Evolutionary conservation across 2,329 filamentous ascomycete genomes (phyloP), one percentile per base, ranked within the genome.

Genomic region (Calonectria pseudoreteaudii): DNA sequence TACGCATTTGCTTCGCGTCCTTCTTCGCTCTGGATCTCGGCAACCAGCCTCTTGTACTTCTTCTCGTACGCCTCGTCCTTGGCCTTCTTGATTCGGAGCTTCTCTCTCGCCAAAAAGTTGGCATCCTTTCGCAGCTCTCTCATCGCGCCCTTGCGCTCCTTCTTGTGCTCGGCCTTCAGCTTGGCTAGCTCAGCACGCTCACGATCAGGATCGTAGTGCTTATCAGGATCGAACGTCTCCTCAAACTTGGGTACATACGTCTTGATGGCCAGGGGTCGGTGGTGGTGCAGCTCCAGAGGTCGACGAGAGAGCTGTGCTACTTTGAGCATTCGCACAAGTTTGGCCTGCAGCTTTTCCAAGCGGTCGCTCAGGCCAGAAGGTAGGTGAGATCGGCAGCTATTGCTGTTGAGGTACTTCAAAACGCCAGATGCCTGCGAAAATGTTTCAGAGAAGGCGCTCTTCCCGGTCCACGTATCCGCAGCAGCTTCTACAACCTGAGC

Each of bases 21-120:
- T 85, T 98, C 97, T 86, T 98, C 94, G 78, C 94, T 95, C 87
- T 99, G 96, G 80, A 99, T 98, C 90, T 98, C 96, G 13, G 96
- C 94, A 79, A 98, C 92, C 74, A 99, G 88, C 77, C 94, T 91
- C 89, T 94, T 94, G 88, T 96, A 98, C 90, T 98, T 98, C 89
- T 94, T 94, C 89, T 98, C 96, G 88, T 99, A 98, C 77, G 94
- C 95, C 72, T 91, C 92, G 88, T 98, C 97, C 87, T 92, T 93
- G 87, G 94, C 94, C 90, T 96, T 98, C 92, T 98, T 98, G 88
- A 97, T 90, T 80, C 92, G 91, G 81, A 99, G 88, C 85, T 94
- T 94, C 90, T 98, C 96, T 79, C 96, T 90, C 41, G 95, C 95
- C 87, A 98, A 92, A 83, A 99, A 98, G 84, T 94, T 95, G 70